Base-by-base conservation (phyloP, 306 rosid genomes). In the Oxytropis ochrocephala region DNA sequence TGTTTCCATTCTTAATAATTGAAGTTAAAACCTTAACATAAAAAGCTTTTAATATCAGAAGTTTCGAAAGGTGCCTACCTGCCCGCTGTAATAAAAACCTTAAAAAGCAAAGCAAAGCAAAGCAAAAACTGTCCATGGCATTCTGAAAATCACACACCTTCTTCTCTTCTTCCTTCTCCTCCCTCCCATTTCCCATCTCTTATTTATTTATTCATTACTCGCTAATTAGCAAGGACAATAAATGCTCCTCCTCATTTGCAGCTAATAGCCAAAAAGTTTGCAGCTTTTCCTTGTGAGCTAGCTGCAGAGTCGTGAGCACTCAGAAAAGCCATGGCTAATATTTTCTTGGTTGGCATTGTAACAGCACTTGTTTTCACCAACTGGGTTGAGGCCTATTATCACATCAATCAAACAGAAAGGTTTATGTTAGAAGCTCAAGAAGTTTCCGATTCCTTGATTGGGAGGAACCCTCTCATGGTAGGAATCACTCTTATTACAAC, bases 401-500 rank as follows among this genome's bases (percentile, higher is more conserved):
- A 70, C 67, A 33, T 78, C 57, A 87, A 93, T 75, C 86, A 68
- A 83, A 90, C 91, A 17, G 88, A 87, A 51, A 16, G 79, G 17
- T 71, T 91, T 39, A 42, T 83, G 5, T 46, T 85, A 42, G 95
- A 86, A 13, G 75, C 82, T 72, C 81, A 65, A 52, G 85, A 88
- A 69, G 72, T 56, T 5, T 36, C 38, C 11, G 10, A 8, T 8
- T 82, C 88, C 29, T 71, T 60, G 27, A 43, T 65, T 46, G 72
- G 51, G 6, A 7, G 7, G 33, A 62, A 66, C 24, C 69, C 72
- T 71, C 78, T 85, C 17, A 79, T 87, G 83, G 92, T 88, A 1
- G 89, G 85, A 32, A 76, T 94, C 50, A 88, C 97, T 38, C 83
- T 90, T 76, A 84, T 94, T 85, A 87, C 67, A 7, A 71, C 75